phyloP scores from a whole-genome alignment of 1,284 basidiomycete species.

The Austropuccinia psidii region DNA sequence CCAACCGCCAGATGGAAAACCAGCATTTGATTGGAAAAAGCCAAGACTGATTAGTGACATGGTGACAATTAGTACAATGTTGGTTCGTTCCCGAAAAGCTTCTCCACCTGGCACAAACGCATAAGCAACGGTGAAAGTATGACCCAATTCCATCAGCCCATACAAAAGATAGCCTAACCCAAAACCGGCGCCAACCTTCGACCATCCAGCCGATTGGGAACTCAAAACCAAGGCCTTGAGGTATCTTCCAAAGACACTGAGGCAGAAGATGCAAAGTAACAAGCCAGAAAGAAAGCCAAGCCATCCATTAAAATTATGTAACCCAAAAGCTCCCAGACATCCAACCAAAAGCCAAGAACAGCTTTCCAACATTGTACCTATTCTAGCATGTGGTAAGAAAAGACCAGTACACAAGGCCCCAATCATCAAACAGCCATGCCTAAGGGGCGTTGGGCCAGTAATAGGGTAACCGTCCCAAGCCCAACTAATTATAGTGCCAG shows the following conservation, averaged over 20 bases:
- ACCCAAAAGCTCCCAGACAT: constrained; percentile 53
- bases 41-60: constrained; percentile 39
- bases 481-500: constrained; percentile 78
- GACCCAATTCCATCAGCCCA: constrained; percentile 60
- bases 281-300: constrained; percentile 65
- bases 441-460: constrained; percentile 65
- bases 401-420: constrained; percentile 60
- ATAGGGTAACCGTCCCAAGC: constrained; percentile 81
- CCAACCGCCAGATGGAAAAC: not conserved
- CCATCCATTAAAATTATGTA: constrained; percentile 65
- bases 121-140: constrained; percentile 80
- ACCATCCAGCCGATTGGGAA: constrained; percentile 44
- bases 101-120: constrained; percentile 82
- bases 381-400: constrained; percentile 11
- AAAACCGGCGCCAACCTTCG: constrained; percentile 51
- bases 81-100: constrained; percentile 70
- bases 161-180: constrained; percentile 60
- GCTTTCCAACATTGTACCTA: constrained; percentile 40
- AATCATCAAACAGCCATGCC: constrained; percentile 64
- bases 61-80: constrained; percentile 51
- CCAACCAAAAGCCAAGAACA: constrained; percentile 54
- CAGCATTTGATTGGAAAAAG: constrained; percentile 13
- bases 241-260: constrained; percentile 59
- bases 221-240: constrained; percentile 47
- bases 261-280: constrained; percentile 60